phyloP scores from a whole-genome alignment of 768 basidiomycete species.

The Lactarius vividus region DNA sequence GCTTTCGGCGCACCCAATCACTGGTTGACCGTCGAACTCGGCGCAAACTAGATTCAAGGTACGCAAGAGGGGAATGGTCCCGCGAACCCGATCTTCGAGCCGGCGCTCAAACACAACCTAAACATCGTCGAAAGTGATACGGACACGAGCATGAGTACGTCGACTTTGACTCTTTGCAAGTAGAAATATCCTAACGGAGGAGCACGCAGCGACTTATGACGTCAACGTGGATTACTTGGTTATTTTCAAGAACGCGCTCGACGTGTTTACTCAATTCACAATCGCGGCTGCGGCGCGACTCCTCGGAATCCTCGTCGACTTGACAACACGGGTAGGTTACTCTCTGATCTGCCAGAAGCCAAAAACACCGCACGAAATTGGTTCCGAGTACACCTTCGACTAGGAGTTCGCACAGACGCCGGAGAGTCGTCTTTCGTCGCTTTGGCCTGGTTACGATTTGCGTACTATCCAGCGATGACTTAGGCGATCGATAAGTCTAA shows the following conservation, averaged over 20 bases:
- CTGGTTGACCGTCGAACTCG: slow-evolving; percentile 45
- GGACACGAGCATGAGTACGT: slow-evolving; percentile 32
- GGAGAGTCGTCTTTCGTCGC: slow-evolving; percentile 54
- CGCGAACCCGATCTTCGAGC: slow-evolving; percentile 53
- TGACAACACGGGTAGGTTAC: slow-evolving; percentile 50
- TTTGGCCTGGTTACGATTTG: slow-evolving; percentile 48
- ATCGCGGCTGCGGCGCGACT: slow-evolving; percentile 45
- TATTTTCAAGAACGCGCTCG: slow-evolving; percentile 39
- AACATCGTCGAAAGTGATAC: slow-evolving; percentile 42
- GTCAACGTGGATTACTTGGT: slow-evolving; percentile 46
- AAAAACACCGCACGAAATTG: slow-evolving; percentile 44
- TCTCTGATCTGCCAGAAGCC: slow-evolving; percentile 47
- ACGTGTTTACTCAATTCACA: slow-evolving; percentile 41
- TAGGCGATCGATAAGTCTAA: neutral
- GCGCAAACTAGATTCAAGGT: slow-evolving; percentile 40
- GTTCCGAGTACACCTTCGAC: slow-evolving; percentile 54
- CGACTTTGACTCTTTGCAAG: slow-evolving; percentile 6
- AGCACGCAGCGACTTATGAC: slow-evolving; percentile 48
- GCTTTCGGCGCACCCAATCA: slow-evolving; percentile 40
- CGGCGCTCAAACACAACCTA: slow-evolving; percentile 51
- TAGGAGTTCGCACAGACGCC: slow-evolving; percentile 55
- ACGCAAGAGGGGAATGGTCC: slow-evolving; percentile 45
- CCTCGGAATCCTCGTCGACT: slow-evolving; percentile 43
- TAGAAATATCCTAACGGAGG: neutral
- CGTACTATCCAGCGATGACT: neutral